phyloP scores from a whole-genome alignment of 495 filamentous ascomycete genomes.

The Corynascus novoguineensis region DNA sequence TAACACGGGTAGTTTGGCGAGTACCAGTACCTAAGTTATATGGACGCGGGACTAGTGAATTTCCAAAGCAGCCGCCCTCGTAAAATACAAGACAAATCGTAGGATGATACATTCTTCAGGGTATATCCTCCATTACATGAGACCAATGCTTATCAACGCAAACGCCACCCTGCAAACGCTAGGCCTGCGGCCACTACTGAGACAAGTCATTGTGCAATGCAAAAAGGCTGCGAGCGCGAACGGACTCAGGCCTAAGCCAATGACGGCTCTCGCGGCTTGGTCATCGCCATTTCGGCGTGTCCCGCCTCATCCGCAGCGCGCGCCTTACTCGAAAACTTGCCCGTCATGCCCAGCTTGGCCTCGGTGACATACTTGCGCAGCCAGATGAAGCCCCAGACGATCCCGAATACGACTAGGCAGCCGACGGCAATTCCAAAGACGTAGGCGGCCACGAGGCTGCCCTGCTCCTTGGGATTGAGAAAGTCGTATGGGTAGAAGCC shows the following conservation, averaged over 20 bases:
- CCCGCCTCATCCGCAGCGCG: not conserved
- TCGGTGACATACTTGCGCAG: constrained; percentile 49
- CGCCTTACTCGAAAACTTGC: constrained; percentile 35
- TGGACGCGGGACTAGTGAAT: too few relatives aligned
- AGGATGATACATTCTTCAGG: too few relatives aligned
- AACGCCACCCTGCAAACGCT: not conserved
- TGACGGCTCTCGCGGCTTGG: not conserved
- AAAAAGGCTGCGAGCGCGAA: not conserved
- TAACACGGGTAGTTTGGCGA: too few relatives aligned
- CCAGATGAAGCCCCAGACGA: constrained; percentile 45
- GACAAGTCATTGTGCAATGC: not conserved
- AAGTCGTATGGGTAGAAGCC: constrained; percentile 73
- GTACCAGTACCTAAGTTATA: too few relatives aligned
- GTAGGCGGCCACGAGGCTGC: constrained; percentile 48
- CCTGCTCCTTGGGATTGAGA: constrained; percentile 51
- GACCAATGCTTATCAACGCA: not conserved
- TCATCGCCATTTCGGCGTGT: constrained; percentile 11
- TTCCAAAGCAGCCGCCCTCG: not conserved
- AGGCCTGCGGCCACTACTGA: not conserved
- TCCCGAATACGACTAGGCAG: constrained; percentile 57
- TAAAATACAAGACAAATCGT: not conserved
- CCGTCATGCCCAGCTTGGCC: constrained; percentile 42
- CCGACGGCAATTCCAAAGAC: constrained; percentile 59
- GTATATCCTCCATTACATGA: constrained; percentile 10
- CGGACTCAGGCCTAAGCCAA: not conserved